Conservation (phyloP, 148 eudicot species). For the Tetragonia tetragonoides region DNA sequence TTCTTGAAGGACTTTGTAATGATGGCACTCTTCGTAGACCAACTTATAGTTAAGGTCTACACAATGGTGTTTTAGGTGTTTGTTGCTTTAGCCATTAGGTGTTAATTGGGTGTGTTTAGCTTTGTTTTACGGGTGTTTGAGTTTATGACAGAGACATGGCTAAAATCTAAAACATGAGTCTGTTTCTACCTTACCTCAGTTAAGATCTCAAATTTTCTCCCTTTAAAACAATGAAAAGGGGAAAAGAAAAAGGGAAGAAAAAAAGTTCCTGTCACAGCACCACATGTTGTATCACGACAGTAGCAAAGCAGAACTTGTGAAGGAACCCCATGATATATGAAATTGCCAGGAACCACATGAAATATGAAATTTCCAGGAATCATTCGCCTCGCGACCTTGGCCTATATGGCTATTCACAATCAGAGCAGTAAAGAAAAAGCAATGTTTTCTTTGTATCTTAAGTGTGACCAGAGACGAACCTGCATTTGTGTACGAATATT, state of each 20-base stretch:
- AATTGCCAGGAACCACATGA: background rate
- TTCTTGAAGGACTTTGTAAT: too few relatives aligned
- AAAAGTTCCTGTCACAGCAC: background rate
- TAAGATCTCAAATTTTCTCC: background rate
- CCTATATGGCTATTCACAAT: background rate
- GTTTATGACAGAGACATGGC: background rate
- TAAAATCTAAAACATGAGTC: background rate
- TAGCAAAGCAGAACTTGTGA: background rate
- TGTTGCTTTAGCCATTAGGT: too few relatives aligned
- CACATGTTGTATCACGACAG: background rate
- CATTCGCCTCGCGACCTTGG: too few relatives aligned
- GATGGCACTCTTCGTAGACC: too few relatives aligned
- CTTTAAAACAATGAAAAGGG: background rate
- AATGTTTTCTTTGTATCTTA: background rate
- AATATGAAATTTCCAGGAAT: background rate
- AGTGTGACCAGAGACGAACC: conserved; percentile 38
- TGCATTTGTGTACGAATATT: conserved; percentile 83
- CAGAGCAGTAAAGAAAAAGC: conserved; percentile 2
- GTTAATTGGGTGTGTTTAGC: too few relatives aligned
- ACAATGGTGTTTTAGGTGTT: too few relatives aligned
- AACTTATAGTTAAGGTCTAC: too few relatives aligned
- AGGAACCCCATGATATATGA: background rate
- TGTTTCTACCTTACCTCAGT: background rate
- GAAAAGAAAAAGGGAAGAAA: background rate
- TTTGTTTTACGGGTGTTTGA: too few relatives aligned